Base-by-base conservation (phyloP, 2,329 filamentous ascomycete genomes). In the Nannizziopsis arthrosporioides region DNA sequence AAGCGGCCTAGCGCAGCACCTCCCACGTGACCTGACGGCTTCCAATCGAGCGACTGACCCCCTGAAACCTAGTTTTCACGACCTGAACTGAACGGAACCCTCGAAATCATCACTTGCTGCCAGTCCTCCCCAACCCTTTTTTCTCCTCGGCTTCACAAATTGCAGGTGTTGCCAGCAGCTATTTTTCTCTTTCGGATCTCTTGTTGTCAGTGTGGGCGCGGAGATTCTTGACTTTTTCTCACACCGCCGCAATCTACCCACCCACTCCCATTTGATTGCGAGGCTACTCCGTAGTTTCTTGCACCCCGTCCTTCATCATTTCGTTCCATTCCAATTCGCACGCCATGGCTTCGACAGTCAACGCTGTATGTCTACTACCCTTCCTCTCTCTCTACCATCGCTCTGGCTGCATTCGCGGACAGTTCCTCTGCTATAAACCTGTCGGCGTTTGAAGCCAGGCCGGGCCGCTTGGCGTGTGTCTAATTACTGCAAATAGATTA, bases 401-500 rank as follows among this genome's bases (percentile, higher is more conserved):
- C 6, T 30, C 18, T 15, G 18, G 6, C 17, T 41, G 22, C 22
- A 27, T 7, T 27, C 22, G 22, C 22, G 4, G 22, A 27, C 17
- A 37, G 30, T 30, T 15, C 18, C 5, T 18, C 19, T n/a, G 1
- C n/a, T 37, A 34, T 32, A n/a, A n/a, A 18, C n/a, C 35, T 47
- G 42, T 37, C 7, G 14, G n/a, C 42, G 9, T 32, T 42, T 14
- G 9, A 15, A 27, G 15, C 22, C 22, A 27, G 22, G 22, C 7
- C 22, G 22, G 22, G 22, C 22, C 22, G 22, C 22, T 27, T 27
- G 22, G 22, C 22, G 22, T 27, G 7, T 27, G 7, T 27, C 22
- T 27, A 27, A 27, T 7, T 7, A n/a, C 22, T 27, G 22, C 22
- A 27, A 27, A 41, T 53, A 87, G 81, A 86, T 93, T 72, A 92